Base-by-base conservation (phyloP, 495 filamentous ascomycete species). In the Ramalina peruviana region DNA sequence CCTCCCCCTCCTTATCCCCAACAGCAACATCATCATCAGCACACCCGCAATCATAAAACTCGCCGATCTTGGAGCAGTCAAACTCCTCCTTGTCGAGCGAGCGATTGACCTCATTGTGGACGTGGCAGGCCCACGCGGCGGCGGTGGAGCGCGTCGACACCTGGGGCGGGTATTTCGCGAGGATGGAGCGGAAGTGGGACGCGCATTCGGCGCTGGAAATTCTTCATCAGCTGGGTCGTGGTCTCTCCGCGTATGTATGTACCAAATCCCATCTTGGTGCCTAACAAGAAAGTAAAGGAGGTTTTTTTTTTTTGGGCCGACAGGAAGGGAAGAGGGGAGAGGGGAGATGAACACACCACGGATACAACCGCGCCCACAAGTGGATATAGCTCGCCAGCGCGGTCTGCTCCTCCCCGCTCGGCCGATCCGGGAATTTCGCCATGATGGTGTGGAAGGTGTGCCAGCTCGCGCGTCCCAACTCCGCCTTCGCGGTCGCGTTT, bases 31-130 rank as follows among this genome's bases (percentile, higher is more conserved):
- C 79, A 46, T 89, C 86, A 26, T 86, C 88, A 3, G 80, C 85
- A 62, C 92, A 98, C 12, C 92, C 92, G 58, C 92, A 98, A 63
- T 98, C 89, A 63, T 98, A 98, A 56, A 86, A 84, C 51, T 93
- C 86, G 3, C 87, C 88, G 50, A 98, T 83, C 11, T 86, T 83
- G 42, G 75, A 80, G 58, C 92, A 98, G 62, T 97, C 87, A 63
- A 95, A 97, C 46, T 79, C 54, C 0, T 74, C 70, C 65, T 98
- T 98, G 49, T 78, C 66, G 49, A 97, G 69, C 58, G 87, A 79
- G 62, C 83, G 77, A 65, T 98, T 98, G 49, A 98, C 89, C 59
- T 87, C 76, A 57, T 98, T 98, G 58, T 98, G 92, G 36, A 96
- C 83, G 57, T 85, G 85, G 60, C 92, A 98, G 1, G 82, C 90